Evolutionary conservation across 306 rosid species (phyloP).

Genomic region (Medicago truncatula): DNA sequence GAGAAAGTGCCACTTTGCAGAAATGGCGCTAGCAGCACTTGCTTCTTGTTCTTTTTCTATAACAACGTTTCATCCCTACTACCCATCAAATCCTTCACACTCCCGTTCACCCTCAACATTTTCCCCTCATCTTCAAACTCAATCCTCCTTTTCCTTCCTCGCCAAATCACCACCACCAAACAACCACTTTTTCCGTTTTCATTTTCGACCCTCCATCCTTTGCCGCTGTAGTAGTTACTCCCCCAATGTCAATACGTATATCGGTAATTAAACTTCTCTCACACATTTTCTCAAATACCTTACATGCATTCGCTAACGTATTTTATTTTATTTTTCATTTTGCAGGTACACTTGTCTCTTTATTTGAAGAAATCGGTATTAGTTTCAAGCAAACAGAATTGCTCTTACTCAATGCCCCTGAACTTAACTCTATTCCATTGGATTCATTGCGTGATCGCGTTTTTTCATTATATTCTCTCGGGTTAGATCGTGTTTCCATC

Average conservation of each 20-base stretch:
- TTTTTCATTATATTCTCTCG: constrained; percentile 53
- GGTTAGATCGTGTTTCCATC: constrained; percentile 54
- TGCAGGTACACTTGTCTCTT: constrained; percentile 56
- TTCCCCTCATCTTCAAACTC: constrained; percentile 15
- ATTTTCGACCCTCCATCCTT: constrained; percentile 38
- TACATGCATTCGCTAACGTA: neutral
- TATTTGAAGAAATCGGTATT: constrained; percentile 62
- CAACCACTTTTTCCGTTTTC: constrained; percentile 3
- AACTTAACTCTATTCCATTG: constrained; percentile 39
- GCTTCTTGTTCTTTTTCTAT: constrained; percentile 33
- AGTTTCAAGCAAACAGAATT: constrained; percentile 44
- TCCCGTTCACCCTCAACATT: constrained; percentile 29
- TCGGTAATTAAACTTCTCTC: constrained; percentile 50
- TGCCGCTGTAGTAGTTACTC: constrained; percentile 40
- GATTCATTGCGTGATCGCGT: constrained; percentile 56
- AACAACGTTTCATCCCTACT: constrained; percentile 5
- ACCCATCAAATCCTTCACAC: constrained; percentile 14
- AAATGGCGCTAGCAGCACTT: constrained; percentile 50
- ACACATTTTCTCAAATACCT: constrained; percentile 58
- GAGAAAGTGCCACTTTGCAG: neutral
- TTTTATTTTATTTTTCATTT: constrained; percentile 35
- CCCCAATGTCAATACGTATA: neutral
- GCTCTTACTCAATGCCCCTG: constrained; percentile 52
- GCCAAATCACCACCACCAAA: constrained; percentile 20
- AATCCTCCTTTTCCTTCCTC: constrained; percentile 17